Evolutionary conservation across 2,329 filamentous ascomycete genomes (phyloP), one percentile per base, ranked within the genome.

Genomic region (Fusarium solani-melongenae): DNA sequence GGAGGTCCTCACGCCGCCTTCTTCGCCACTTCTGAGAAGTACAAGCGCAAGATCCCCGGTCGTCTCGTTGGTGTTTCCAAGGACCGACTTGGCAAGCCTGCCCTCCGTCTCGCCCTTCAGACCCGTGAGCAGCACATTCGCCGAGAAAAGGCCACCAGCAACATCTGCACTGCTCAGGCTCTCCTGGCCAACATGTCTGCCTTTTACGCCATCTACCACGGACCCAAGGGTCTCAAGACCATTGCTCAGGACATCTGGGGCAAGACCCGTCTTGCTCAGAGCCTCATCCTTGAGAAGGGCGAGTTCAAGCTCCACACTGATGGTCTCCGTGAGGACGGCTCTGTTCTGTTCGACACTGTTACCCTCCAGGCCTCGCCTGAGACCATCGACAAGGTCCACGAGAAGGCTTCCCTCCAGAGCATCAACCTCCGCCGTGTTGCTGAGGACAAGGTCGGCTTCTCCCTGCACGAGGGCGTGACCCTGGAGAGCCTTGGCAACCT

Each of bases 61-160:
- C 92, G 95, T 77, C 86, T 98, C 22, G 93, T 98, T 68, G 95
- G 95, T 76, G 88, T 98, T 5, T 97, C 95, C 49, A 97, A 97
- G 82, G 95, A 98, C 79, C 90, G 95, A 64, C 87, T 95, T 6
- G 95, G 95, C 4, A 91, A 94, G 73, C 91, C 72, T 17, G 77
- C 77, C 20, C 76, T 78, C 5, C 76, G 76, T 79, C 85, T 98
- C 77, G 93, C 95, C 22, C 86, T 98, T 57, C 95, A 98, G 84
- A 98, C 96, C 9, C 89, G 96, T 78, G 96, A 98, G 85, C 96
- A 98, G 86, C 96, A 98, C 82, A 98, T 98, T 81, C 90, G 96
- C 73, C 91, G 96, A 78, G 96, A 98, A 82, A 98, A 98, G 88
- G 96, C 96, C 1, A 98, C 96, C 3, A 98, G 95, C 86, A 98